Conservation (phyloP, 768 basidiomycete genomes). For the Suillus cothurnatus region DNA sequence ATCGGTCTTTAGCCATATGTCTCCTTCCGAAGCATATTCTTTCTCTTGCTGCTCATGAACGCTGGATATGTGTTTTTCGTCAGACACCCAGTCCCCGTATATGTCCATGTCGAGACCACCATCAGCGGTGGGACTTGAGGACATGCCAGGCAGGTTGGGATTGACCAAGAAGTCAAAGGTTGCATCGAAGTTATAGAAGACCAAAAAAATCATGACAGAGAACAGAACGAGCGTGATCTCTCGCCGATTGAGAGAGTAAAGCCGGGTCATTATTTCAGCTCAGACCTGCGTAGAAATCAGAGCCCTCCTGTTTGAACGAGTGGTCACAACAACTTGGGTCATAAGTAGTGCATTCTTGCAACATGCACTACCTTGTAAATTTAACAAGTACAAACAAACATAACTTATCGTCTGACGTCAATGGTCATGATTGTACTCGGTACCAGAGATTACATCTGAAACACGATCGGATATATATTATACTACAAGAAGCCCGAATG, state of each 20-base stretch:
- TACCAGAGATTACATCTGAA: background rate
- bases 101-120: constrained; percentile 62
- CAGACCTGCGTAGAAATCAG: background rate
- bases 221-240: constrained; percentile 72
- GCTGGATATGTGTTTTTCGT: constrained; percentile 58
- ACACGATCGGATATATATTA: constrained; percentile 24
- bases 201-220: constrained; percentile 62
- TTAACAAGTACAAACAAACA: constrained; percentile 1
- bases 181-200: constrained; percentile 75
- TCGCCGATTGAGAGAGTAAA: constrained; percentile 67
- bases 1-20: constrained; percentile 42
- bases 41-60: constrained; percentile 47
- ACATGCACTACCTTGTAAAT: background rate
- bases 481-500: constrained; percentile 26
- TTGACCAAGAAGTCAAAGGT: constrained; percentile 58
- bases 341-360: background rate
- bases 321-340: no score
- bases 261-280: constrained; percentile 53
- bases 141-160: constrained; percentile 35
- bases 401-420: background rate
- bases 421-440: background rate
- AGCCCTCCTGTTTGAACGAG: background rate
- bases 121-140: constrained; percentile 38
- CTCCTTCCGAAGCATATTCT: constrained; percentile 39
- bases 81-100: constrained; percentile 72